Evolutionary conservation across 306 rosid species (phyloP).

Genomic region (Acacia acuminata): DNA sequence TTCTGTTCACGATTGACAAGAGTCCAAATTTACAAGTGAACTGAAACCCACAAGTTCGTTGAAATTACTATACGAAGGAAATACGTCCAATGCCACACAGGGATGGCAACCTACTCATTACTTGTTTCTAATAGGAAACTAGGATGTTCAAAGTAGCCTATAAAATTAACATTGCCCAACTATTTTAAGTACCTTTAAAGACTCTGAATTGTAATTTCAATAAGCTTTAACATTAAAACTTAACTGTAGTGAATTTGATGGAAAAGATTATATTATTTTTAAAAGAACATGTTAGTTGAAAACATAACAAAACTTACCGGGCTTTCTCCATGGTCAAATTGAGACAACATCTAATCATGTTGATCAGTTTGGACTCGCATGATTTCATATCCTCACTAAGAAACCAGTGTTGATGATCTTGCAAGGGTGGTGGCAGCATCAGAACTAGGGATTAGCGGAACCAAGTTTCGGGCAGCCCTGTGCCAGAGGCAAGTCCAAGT

Average conservation of each 20-base stretch:
- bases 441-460: constrained; percentile 33
- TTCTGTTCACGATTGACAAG: no score
- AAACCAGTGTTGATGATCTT: constrained; percentile 1
- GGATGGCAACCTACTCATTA: no score
- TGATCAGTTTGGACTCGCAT: background rate
- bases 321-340: background rate
- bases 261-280: background rate
- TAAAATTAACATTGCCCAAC: background rate
- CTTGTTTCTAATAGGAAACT: no score
- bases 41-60: no score
- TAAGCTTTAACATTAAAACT: constrained; percentile 20
- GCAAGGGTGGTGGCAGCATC: background rate
- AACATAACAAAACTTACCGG: constrained; percentile 23
- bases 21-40: no score
- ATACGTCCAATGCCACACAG: no score
- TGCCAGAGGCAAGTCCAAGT: constrained; percentile 77
- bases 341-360: constrained; percentile 4
- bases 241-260: background rate
- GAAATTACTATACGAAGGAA: no score
- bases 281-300: background rate
- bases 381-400: background rate
- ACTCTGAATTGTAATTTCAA: background rate
- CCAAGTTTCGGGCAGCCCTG: constrained; percentile 87
- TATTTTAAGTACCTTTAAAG: background rate
- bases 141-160: no score